These are phyloP conservation scores for Orbilia brochopaga DNA, from an alignment of 2,329 filamentous ascomycete species.

Conservation along the genomic window DNA sequence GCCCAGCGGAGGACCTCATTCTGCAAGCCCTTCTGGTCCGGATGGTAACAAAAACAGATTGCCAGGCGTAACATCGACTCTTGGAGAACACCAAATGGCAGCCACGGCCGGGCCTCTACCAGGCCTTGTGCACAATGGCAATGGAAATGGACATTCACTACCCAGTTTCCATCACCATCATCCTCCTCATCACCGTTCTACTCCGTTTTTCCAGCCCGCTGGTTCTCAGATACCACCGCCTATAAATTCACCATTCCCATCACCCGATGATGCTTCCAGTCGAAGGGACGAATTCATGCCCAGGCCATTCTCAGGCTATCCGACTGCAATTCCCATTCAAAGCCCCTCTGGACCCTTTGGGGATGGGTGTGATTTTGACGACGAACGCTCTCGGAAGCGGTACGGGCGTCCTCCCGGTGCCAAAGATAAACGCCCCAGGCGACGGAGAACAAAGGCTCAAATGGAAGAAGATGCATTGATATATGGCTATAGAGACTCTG, in stretches of 20 bases:
- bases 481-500: slow-evolving; percentile 44
- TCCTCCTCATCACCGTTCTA: slow-evolving; percentile 21
- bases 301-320: slow-evolving; percentile 37
- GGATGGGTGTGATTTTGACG: slow-evolving; percentile 38
- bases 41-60: slow-evolving; percentile 35
- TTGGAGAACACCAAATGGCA: slow-evolving; percentile 34
- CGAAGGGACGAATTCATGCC: slow-evolving; percentile 44
- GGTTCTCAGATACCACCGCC: slow-evolving; percentile 15
- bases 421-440: slow-evolving; percentile 46
- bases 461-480: slow-evolving; percentile 50
- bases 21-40: slow-evolving; percentile 25
- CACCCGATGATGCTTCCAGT: slow-evolving; percentile 41
- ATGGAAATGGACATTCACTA: slow-evolving; percentile 14
- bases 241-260: slow-evolving; percentile 46
- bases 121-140: slow-evolving; percentile 24
- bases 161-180: slow-evolving; percentile 47
- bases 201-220: slow-evolving; percentile 34
- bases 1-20: slow-evolving; percentile 28
- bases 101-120: slow-evolving; percentile 21
- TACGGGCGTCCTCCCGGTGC: slow-evolving; percentile 47
- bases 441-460: slow-evolving; percentile 48
- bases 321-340: slow-evolving; percentile 14
- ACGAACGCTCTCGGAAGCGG: slow-evolving; percentile 45
- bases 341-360: slow-evolving; percentile 25
- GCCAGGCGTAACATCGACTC: slow-evolving; percentile 34